Conservation (phyloP, 345 rosid species). For the Gossypium raimondii region DNA sequence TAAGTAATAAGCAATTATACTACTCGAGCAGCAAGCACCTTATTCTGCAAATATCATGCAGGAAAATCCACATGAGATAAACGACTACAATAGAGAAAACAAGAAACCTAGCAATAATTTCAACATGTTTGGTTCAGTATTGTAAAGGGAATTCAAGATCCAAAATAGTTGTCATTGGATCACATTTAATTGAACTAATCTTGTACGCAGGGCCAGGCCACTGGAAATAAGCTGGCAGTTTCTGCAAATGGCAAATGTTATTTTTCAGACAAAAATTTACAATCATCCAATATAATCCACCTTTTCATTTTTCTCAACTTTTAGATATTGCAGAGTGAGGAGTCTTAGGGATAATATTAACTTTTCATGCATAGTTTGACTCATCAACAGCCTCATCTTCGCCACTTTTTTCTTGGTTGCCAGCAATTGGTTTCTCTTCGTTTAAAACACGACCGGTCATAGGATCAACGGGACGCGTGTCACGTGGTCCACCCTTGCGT, state of each 20-base stretch:
- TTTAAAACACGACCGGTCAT: conserved; percentile 59
- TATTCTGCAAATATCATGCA: neutral
- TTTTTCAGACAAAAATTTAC: neutral
- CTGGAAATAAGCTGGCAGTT: neutral
- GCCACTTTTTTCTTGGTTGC: neutral
- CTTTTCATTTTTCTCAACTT: neutral
- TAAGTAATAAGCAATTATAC: neutral
- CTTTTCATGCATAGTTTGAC: neutral
- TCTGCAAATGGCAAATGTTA: neutral
- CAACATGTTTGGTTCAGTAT: neutral
- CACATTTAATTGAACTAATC: neutral
- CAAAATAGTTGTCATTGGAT: neutral
- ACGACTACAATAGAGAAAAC: neutral
- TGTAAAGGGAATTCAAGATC: neutral
- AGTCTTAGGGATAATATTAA: neutral
- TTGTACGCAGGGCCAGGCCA: neutral
- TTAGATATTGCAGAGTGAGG: neutral
- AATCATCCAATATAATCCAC: neutral
- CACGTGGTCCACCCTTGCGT: conserved; percentile 71
- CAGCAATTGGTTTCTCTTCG: conserved; percentile 29
- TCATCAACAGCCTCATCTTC: neutral
- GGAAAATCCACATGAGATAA: neutral
- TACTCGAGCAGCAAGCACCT: neutral
- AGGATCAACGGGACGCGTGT: conserved; percentile 71
- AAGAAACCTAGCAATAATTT: neutral